Conservation (phyloP, 179 eudicot species). For the Camellia oleifera region DNA sequence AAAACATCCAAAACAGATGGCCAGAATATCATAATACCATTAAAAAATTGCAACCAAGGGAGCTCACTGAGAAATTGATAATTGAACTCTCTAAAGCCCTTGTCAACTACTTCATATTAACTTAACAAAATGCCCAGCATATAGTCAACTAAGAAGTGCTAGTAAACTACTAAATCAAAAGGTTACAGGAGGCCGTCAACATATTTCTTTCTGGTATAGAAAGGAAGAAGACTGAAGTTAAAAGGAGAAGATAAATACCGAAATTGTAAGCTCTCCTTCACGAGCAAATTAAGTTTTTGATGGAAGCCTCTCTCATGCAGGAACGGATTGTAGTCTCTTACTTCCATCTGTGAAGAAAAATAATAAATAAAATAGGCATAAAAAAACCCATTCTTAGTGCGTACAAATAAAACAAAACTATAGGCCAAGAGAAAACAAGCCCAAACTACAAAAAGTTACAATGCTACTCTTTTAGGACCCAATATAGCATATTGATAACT, state of each 20-base stretch:
- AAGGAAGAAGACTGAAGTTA: not conserved
- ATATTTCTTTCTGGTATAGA: not conserved
- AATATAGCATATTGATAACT: not conserved
- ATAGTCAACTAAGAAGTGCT: not conserved
- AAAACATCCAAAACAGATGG: constrained; percentile 1
- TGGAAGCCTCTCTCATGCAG: constrained; percentile 74
- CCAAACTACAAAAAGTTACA: not conserved
- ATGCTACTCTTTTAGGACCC: not conserved
- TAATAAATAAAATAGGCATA: not conserved
- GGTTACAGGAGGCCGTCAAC: not conserved
- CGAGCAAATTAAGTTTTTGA: constrained; percentile 59
- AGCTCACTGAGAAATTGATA: not conserved
- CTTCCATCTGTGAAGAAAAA: constrained; percentile 51
- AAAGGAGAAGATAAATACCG: constrained; percentile 44
- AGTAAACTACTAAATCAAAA: not conserved
- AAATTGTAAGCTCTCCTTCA: constrained; percentile 56
- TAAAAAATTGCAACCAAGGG: not conserved
- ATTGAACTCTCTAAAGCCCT: not conserved
- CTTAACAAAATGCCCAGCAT: not conserved
- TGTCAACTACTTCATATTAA: not conserved
- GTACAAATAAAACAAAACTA: not conserved
- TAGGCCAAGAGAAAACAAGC: not conserved
- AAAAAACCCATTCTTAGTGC: not conserved
- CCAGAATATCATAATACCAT: not conserved
- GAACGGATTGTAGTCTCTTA: constrained; percentile 67